Evolutionary conservation across 768 basidiomycete genomes (phyloP).

Genomic region (Phanerodontia chrysosporium): DNA sequence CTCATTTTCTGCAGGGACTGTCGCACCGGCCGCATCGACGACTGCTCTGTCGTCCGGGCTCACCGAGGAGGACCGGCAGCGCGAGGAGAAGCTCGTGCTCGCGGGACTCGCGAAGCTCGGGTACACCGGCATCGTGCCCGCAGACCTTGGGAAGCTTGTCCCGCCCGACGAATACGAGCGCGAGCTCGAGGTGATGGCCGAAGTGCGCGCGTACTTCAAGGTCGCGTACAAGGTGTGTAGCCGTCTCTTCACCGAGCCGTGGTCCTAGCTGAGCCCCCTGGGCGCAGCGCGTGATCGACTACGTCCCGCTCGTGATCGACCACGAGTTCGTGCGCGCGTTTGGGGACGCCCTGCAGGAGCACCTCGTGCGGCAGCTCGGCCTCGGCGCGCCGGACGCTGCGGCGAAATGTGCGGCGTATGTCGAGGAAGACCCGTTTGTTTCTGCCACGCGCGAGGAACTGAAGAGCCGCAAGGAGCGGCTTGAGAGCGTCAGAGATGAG

Average conservation of each 20-base stretch:
- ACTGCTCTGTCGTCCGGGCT: background rate
- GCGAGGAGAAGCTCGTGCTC: constrained; percentile 4
- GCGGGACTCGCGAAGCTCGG: constrained; percentile 15
- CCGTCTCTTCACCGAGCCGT: background rate
- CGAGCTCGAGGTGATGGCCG: constrained; percentile 62
- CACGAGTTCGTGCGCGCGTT: constrained; percentile 41
- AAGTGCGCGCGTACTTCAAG: constrained; percentile 71
- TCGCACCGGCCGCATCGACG: background rate
- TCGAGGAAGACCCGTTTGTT: constrained; percentile 26
- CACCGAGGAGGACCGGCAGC: background rate
- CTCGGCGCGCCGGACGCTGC: constrained; percentile 16
- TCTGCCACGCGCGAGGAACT: constrained; percentile 23
- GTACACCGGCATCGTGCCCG: constrained; percentile 8
- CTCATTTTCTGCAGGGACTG: no score
- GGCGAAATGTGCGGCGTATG: constrained; percentile 19
- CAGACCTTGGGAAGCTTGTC: constrained; percentile 19
- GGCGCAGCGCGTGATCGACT: constrained; percentile 37
- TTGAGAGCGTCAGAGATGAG: constrained; percentile 21
- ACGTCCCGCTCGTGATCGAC: constrained; percentile 39
- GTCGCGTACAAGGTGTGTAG: constrained; percentile 34
- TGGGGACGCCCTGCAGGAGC: constrained; percentile 15
- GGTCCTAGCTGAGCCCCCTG: constrained; percentile 19
- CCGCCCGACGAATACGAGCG: constrained; percentile 45
- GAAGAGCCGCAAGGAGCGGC: constrained; percentile 15
- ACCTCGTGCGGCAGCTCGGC: constrained; percentile 23